A percentile compares a stretch with the other conserved stretches of the same genome.
phyloP scores from a whole-genome alignment of 2,329 filamentous ascomycete species.

The Sporothrix pseudoabietina region DNA sequence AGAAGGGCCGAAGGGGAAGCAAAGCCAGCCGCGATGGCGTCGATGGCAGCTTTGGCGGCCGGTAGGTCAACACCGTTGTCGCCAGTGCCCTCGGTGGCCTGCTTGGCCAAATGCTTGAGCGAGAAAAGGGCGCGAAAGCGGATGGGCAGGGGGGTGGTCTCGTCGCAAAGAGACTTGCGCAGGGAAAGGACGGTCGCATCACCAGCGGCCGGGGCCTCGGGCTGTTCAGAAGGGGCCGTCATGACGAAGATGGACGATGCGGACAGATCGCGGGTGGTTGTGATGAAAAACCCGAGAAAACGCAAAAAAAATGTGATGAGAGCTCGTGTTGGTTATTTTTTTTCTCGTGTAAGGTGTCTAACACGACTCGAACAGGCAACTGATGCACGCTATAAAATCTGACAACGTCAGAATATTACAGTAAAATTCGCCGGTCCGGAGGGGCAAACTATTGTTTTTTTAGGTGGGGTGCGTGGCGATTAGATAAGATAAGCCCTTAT shows the following conservation, averaged over 20 bases:
- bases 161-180: slow-evolving; percentile 76
- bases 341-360: not conserved
- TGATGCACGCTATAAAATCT: slow-evolving; percentile 10
- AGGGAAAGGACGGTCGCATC: slow-evolving; percentile 60
- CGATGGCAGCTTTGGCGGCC: slow-evolving; percentile 60
- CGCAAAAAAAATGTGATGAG: not conserved
- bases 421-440: slow-evolving; percentile 25
- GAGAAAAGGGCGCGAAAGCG: slow-evolving; percentile 98
- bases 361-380: slow-evolving; percentile 18
- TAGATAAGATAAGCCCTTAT: slow-evolving; percentile 30
- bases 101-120: slow-evolving; percentile 85
- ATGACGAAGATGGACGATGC: slow-evolving; percentile 31
- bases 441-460: slow-evolving; percentile 25
- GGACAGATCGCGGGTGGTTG: not conserved
- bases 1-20: slow-evolving; percentile 81
- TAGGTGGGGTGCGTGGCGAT: slow-evolving; percentile 28
- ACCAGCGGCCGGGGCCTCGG: slow-evolving; percentile 30
- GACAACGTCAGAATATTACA: not conserved
- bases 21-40: slow-evolving; percentile 88
- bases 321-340: not conserved
- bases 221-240: slow-evolving; percentile 36
- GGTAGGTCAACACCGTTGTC: slow-evolving; percentile 21
- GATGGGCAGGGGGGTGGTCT: slow-evolving; percentile 77
- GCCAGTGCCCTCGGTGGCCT: slow-evolving; percentile 49
- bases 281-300: slow-evolving; percentile 16